These are phyloP conservation scores for Spizellomyces sp. DNA, from an alignment of 192 early-diverging fungal genomes.

Conservation along the genomic window DNA sequence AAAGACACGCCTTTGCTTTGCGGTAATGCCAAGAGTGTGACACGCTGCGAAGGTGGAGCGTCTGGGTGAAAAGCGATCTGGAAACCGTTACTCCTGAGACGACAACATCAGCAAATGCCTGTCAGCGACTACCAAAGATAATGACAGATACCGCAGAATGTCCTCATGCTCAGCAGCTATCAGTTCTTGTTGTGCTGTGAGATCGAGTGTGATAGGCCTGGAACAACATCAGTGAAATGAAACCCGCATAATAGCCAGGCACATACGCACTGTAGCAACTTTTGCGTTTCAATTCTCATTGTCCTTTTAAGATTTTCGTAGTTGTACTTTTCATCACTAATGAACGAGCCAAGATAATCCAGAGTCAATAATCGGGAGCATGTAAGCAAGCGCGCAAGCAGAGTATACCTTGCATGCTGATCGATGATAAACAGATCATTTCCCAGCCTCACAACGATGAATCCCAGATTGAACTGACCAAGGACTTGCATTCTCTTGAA, in stretches of 20 bases:
- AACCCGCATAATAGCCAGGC: constrained; percentile 1
- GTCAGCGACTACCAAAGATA: too few relatives aligned
- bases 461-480: constrained; percentile 97
- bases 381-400: background rate
- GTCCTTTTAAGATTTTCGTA: constrained; percentile 76
- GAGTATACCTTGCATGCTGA: constrained; percentile 82
- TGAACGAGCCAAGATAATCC: too few relatives aligned
- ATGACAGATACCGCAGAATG: constrained; percentile 52
- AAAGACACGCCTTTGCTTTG: constrained; percentile 69
- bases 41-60: constrained; percentile 59
- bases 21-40: constrained; percentile 74
- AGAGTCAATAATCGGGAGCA: too few relatives aligned
- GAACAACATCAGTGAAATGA: constrained; percentile 12
- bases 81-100: constrained; percentile 74
- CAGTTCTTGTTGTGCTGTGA: constrained; percentile 79
- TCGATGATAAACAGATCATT: constrained; percentile 91
- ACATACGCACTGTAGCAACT: constrained; percentile 58
- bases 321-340: constrained; percentile 93
- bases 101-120: background rate
- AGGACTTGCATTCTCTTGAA: constrained; percentile 84
- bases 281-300: constrained; percentile 23
- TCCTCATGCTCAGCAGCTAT: constrained; percentile 75
- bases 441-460: constrained; percentile 77
- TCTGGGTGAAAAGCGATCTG: constrained; percentile 65
- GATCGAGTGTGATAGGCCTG: constrained; percentile 65